These are phyloP conservation scores for Lumnitzera racemosa DNA, from an alignment of 345 rosid genomes.

Conservation along the genomic window DNA sequence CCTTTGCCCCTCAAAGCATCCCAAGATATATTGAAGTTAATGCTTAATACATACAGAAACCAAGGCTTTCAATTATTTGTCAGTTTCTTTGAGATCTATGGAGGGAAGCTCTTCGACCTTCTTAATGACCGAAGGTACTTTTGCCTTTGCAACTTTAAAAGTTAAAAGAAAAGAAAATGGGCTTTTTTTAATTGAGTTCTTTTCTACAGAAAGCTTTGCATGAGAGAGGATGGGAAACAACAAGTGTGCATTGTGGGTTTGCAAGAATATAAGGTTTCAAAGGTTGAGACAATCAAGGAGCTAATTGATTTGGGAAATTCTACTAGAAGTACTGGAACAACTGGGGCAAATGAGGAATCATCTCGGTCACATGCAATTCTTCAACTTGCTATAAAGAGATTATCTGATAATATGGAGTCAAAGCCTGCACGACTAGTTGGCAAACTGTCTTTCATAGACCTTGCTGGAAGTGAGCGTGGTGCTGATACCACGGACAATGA, in stretches of 20 bases:
- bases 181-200: slow-evolving; percentile 1
- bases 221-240: slow-evolving; percentile 67
- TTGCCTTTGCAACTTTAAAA: slow-evolving; percentile 2
- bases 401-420: slow-evolving; percentile 34
- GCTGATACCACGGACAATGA: slow-evolving; percentile 74
- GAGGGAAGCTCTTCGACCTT: slow-evolving; percentile 64
- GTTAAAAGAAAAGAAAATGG: too few relatives aligned
- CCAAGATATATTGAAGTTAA: slow-evolving; percentile 42
- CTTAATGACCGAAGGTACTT: slow-evolving; percentile 55
- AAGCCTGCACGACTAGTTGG: slow-evolving; percentile 50
- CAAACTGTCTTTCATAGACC: slow-evolving; percentile 58
- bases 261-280: slow-evolving; percentile 49
- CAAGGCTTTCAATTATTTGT: slow-evolving; percentile 52
- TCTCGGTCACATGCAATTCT: slow-evolving; percentile 68
- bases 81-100: slow-evolving; percentile 66
- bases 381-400: slow-evolving; percentile 56
- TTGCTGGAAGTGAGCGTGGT: slow-evolving; percentile 72
- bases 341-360: slow-evolving; percentile 68
- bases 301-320: slow-evolving; percentile 54
- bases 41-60: slow-evolving; percentile 38
- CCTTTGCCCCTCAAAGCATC: slow-evolving; percentile 64
- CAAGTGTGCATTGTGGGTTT: slow-evolving; percentile 69
- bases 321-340: slow-evolving; percentile 52
- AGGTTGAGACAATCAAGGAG: slow-evolving; percentile 49
- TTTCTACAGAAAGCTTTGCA: slow-evolving; percentile 48